Base-by-base conservation (phyloP, 2,329 filamentous ascomycete genomes). In the Alternaria dauci region DNA sequence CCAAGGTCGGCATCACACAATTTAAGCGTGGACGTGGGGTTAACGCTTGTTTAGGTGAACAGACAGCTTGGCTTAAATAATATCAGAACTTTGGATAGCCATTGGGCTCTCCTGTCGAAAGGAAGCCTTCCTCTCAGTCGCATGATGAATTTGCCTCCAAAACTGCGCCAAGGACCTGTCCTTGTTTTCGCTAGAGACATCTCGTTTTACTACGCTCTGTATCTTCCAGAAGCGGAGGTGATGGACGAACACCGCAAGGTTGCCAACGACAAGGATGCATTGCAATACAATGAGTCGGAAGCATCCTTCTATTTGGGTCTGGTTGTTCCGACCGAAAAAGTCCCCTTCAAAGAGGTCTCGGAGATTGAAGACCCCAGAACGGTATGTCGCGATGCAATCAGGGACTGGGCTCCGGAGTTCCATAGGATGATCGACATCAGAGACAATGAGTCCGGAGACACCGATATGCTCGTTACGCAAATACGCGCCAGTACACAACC, bases 331-430 rank as follows among this genome's bases (percentile, higher is more conserved):
- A 6, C 12, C 16, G 34, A 36, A 6, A 16, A 16, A 16, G 7
- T 36, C 7, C 14, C 34, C 34, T 36, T 7, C 34, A 36, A 36
- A 12, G 7, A 36, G 6, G 6, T 36, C 34, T 36, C 34, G 34
- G 34, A 36, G 34, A 14, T 36, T 12, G 9, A 41, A 41, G 28
- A 52, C 16, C 50, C 28, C n/a, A 52, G 18, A 28, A 20, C 32
- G 26, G 26, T 28, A 26, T 41, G 32, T 18, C 34, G n/a, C 20
- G 23, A 52, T 23, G 11, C 32, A n/a, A 55, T 55, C 16, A 20
- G 36, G 43, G 34, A 48, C 18, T 55, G 53, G 53, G 53, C 53
- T 6, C 53, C 30, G 9, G 53, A 55, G 28, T 55, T 52, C 30
- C 47, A 34, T 18, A 28, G 34, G 5, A 51, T 51, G 47, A 16